Conservation (phyloP, 139 green algal genomes). For the Gonium pectorale region DNA sequence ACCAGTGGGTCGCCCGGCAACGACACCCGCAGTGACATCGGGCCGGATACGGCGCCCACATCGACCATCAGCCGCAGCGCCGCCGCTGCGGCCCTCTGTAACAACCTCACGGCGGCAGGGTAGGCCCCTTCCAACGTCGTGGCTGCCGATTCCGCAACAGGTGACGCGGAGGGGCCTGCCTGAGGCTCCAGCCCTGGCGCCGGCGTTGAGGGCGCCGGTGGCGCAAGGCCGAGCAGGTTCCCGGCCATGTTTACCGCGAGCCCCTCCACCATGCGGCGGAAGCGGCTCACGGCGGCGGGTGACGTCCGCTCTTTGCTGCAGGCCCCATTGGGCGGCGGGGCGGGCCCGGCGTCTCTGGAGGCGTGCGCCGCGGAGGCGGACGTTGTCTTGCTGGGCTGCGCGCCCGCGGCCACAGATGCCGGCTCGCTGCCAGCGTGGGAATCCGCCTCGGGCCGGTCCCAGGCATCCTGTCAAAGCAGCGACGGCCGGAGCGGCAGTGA, state of each 20-base stretch:
- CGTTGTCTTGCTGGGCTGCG: background rate
- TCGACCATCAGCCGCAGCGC: background rate
- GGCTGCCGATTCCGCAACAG: background rate
- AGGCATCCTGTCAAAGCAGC: background rate
- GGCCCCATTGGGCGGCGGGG: background rate
- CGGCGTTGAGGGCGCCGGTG: background rate
- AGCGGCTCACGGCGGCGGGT: background rate
- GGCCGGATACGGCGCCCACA: background rate
- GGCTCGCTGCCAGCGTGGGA: background rate
- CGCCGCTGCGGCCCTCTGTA: background rate
- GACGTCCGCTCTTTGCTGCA: no score
- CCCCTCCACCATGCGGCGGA: background rate
- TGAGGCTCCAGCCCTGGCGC: background rate
- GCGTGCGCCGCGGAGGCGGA: background rate
- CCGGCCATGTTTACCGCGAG: constrained; percentile 24
- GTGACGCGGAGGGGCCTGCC: background rate
- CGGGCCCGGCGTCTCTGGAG: background rate
- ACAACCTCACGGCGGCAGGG: background rate
- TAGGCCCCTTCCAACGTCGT: background rate
- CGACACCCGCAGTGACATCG: constrained; percentile 20
- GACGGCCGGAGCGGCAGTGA: background rate
- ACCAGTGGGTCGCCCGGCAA: background rate
- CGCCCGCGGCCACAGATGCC: background rate
- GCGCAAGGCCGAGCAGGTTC: constrained; percentile 19
- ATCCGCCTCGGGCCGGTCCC: background rate